Conservation (phyloP, 2,329 filamentous ascomycete species). For the Alternaria gansuensis region DNA sequence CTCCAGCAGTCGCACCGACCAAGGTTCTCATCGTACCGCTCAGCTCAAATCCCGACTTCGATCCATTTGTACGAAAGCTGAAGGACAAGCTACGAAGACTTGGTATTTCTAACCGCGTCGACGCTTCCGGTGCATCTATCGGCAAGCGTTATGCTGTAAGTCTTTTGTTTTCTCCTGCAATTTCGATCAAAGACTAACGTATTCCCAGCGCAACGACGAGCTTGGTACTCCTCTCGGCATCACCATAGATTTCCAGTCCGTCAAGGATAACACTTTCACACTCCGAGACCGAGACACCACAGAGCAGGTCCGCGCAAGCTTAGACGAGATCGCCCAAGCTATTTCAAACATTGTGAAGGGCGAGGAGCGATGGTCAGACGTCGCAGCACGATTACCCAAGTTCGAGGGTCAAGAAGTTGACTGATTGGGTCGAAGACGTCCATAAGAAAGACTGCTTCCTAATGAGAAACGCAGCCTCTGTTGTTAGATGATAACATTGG, state of each 20-base stretch:
- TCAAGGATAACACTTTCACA: conserved; percentile 86
- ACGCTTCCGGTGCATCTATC: conserved; percentile 90
- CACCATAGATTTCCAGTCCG: conserved; percentile 93
- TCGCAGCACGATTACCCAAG: conserved; percentile 79
- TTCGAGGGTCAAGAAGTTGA: conserved; percentile 68
- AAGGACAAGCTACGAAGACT: conserved; percentile 78
- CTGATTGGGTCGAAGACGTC: conserved; percentile 17
- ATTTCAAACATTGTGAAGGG: conserved; percentile 71
- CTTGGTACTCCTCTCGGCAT: conserved; percentile 93
- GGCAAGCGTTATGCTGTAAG: conserved; percentile 78
- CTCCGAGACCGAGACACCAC: conserved; percentile 88
- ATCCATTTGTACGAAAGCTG: conserved; percentile 75
- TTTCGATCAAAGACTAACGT: conserved; percentile 26
- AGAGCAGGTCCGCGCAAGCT: conserved; percentile 84
- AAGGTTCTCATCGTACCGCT: conserved; percentile 94
- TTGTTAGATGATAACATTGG: not conserved
- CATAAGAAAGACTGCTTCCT: not conserved
- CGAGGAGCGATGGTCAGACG: conserved; percentile 72
- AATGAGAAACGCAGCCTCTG: not conserved
- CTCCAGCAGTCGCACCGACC: conserved; percentile 83
- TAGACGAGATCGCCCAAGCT: conserved; percentile 80
- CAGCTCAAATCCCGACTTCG: conserved; percentile 81
- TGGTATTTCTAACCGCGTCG: conserved; percentile 83
- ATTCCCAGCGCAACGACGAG: conserved; percentile 80
- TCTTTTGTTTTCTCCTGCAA: not conserved